A percentile compares a stretch with the other conserved stretches of the same genome.
These are phyloP conservation scores for Trametes elegans DNA, from an alignment of 768 basidiomycete genomes.

Conservation along the genomic window DNA sequence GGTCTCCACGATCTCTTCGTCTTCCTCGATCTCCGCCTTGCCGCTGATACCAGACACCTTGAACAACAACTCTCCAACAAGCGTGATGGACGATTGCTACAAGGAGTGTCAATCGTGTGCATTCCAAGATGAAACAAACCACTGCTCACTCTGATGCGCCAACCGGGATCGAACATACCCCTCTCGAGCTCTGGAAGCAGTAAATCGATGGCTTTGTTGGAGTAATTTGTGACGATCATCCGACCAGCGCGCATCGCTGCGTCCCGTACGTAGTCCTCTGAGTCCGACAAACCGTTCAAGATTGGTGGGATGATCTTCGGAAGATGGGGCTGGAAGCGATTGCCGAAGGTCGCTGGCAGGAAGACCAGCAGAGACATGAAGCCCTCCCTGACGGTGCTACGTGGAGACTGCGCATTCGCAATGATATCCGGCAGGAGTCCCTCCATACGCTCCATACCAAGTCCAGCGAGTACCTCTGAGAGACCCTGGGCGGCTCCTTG, in stretches of 20 bases:
- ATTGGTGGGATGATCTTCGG: conserved; percentile 94
- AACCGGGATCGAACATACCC: conserved; percentile 92
- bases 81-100: conserved; percentile 91
- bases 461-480: conserved; percentile 89
- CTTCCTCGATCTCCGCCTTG: conserved; percentile 80
- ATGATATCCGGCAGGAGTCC: conserved; percentile 93
- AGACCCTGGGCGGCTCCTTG: conserved; percentile 98
- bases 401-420: conserved; percentile 83
- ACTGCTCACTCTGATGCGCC: conserved; percentile 84
- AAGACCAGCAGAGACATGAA: conserved; percentile 98
- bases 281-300: conserved; percentile 84
- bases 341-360: conserved; percentile 93
- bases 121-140: conserved; percentile 13
- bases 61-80: conserved; percentile 95
- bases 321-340: conserved; percentile 93
- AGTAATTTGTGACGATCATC: conserved; percentile 97
- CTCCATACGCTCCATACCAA: conserved; percentile 98
- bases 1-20: conserved; percentile 69
- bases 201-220: conserved; percentile 87
- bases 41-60: conserved; percentile 94
- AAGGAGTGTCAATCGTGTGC: neutral
- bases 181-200: conserved; percentile 90
- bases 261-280: conserved; percentile 93
- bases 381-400: conserved; percentile 92
- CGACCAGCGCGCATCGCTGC: conserved; percentile 98